Base-by-base conservation (phyloP, 257 asterid species). In the Nicotiana knightiana region DNA sequence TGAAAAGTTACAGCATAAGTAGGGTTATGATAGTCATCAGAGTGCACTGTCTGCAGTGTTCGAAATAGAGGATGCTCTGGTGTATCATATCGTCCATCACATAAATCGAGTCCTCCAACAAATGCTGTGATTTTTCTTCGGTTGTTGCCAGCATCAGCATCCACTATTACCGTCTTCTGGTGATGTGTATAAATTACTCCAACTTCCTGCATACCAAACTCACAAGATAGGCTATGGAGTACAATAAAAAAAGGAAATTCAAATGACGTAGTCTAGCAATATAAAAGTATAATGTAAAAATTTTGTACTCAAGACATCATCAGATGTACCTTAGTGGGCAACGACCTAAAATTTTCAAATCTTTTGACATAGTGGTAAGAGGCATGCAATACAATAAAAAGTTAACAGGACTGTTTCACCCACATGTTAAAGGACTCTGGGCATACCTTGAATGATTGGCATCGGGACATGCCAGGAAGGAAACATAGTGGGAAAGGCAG, bases 171-270 rank as follows among this genome's bases (percentile, higher is more conserved):
- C 28, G 98, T 94, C 90, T 96, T 96, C 90, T 96, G 99, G 86
- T 96, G 99, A 90, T 96, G 98, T 10, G 99, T 96, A 82, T 94
- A 96, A 84, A 96, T 94, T 43, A 87, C 93, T 82, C 92, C 98
- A 81, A 93, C 98, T 94, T 96, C 99, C 99, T 96, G 86, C 81
- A 81, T 86, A 86, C 66, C 66, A 79, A 86, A 58, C 80, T 51
- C 62, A 64, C 30, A 64, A 81, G 15, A 57, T 65, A 51, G 78
- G 35, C 66, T 66, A 46, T 66, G 28, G 54, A 81, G 62, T 48
- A 73, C 16, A 43, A 46, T 24, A 26, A 48, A 57, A 46, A 24
- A 26, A 73, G 8, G 12, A 51, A 73, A 43, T 37, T 73, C 28
- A 48, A 71, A 43, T 73, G 21, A 24, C 46, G 62, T 73, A 48